These are phyloP conservation scores for Pseudogymnoascus sp. DNA, from an alignment of 2,329 filamentous ascomycete species.

Conservation along the genomic window DNA sequence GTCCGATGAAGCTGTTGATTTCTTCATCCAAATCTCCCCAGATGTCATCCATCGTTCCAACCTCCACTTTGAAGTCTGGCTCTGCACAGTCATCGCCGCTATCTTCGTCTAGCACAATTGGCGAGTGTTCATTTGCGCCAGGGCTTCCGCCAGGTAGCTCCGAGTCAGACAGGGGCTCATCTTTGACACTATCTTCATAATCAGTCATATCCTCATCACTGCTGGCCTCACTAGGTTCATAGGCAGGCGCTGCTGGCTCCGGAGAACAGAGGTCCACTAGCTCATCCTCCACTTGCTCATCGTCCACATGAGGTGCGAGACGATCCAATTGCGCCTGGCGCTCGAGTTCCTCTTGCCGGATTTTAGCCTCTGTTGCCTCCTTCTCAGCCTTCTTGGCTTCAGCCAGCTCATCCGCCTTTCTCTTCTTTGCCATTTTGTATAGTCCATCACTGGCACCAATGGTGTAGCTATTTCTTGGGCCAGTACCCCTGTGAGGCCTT, in stretches of 20 bases:
- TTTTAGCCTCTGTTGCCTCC: background rate
- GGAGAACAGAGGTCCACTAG: background rate
- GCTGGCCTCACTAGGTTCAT: background rate
- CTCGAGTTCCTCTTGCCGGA: background rate
- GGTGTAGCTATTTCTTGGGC: background rate
- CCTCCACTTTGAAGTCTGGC: constrained; percentile 10
- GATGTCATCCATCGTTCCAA: background rate
- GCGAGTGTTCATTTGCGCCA: background rate
- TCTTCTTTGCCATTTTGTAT: background rate
- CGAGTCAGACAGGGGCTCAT: background rate
- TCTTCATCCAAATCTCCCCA: background rate
- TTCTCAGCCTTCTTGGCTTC: background rate
- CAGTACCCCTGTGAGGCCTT: background rate
- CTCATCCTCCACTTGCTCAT: background rate
- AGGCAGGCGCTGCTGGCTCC: background rate
- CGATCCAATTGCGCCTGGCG: background rate
- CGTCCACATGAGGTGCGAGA: background rate
- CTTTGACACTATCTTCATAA: background rate
- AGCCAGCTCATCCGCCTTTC: background rate
- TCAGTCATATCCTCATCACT: background rate
- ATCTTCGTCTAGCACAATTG: background rate
- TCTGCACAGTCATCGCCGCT: background rate
- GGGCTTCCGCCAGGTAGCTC: background rate
- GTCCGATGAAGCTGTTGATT: background rate
- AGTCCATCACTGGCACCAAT: background rate